Conservation (phyloP, 2,329 filamentous ascomycete species). For the Graphium sp. region DNA sequence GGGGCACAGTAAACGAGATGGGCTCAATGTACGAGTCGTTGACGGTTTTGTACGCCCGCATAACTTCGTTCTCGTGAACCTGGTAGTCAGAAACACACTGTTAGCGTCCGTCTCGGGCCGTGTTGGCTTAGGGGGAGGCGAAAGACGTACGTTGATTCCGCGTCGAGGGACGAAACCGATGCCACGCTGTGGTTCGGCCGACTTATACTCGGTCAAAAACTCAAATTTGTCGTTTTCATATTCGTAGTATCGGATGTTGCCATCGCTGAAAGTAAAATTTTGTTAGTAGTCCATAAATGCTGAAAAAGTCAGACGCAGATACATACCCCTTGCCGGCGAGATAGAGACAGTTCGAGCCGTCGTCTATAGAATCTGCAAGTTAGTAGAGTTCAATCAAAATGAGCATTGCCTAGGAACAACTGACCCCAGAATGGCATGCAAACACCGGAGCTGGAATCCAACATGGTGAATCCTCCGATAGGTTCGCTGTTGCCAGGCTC, state of each 20-base stretch:
- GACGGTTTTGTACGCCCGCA: slow-evolving; percentile 93
- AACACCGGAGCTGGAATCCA: slow-evolving; percentile 93
- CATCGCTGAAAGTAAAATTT: slow-evolving; percentile 51
- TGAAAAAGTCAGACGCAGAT: neutral
- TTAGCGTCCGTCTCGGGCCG: slow-evolving; percentile 8
- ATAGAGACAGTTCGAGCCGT: slow-evolving; percentile 87
- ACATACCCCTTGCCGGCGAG: slow-evolving; percentile 89
- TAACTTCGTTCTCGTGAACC: slow-evolving; percentile 91
- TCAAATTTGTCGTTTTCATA: slow-evolving; percentile 99
- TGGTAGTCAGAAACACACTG: slow-evolving; percentile 12
- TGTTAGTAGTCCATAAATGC: slow-evolving; percentile 8
- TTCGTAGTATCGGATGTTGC: slow-evolving; percentile 98
- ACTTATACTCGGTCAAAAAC: slow-evolving; percentile 93
- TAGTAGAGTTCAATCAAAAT: neutral
- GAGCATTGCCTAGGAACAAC: slow-evolving; percentile 8
- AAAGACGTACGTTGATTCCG: slow-evolving; percentile 59
- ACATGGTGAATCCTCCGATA: slow-evolving; percentile 73
- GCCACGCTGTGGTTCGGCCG: slow-evolving; percentile 84
- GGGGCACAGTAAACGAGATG: slow-evolving; percentile 91
- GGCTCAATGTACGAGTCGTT: slow-evolving; percentile 91
- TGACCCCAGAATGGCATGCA: slow-evolving; percentile 97
- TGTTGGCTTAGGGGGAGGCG: slow-evolving; percentile 6
- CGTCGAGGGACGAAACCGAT: slow-evolving; percentile 90
- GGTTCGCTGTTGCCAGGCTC: slow-evolving; percentile 76
- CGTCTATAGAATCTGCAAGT: too few relatives aligned